Evolutionary conservation across 2,329 filamentous ascomycete genomes (phyloP).

Genomic region (Curvularia verruculosa): DNA sequence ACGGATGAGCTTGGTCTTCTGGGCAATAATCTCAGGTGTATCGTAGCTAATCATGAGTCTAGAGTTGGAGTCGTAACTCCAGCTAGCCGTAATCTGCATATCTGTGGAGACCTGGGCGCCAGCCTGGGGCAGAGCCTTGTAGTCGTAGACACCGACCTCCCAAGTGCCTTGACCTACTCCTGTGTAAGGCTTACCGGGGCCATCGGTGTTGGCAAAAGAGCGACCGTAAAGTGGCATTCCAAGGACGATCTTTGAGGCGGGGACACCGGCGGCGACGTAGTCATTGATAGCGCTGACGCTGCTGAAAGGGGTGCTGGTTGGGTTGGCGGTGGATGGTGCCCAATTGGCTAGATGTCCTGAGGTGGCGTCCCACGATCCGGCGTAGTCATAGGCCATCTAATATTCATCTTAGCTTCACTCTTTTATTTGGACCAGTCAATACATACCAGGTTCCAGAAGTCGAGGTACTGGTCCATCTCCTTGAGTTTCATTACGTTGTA

Average conservation of each 20-base stretch:
- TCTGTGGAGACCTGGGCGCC: slow-evolving; percentile 36
- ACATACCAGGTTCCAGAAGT: slow-evolving; percentile 60
- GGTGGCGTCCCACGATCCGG: slow-evolving; percentile 44
- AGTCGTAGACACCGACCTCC: slow-evolving; percentile 47
- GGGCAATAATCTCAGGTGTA: slow-evolving; percentile 39
- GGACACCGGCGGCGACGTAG: slow-evolving; percentile 42
- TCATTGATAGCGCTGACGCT: slow-evolving; percentile 40
- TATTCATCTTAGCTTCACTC: not conserved
- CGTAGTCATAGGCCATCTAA: slow-evolving; percentile 82
- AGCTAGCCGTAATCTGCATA: slow-evolving; percentile 33
- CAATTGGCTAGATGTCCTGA: slow-evolving; percentile 46
- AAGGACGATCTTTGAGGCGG: slow-evolving; percentile 44
- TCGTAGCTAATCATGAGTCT: slow-evolving; percentile 43
- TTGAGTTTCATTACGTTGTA: slow-evolving; percentile 53
- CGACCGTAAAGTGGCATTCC: slow-evolving; percentile 49
- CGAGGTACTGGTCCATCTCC: slow-evolving; percentile 56
- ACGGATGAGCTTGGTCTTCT: slow-evolving; percentile 38
- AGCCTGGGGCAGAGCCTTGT: slow-evolving; percentile 42
- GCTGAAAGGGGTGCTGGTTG: slow-evolving; percentile 43
- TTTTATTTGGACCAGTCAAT: not conserved
- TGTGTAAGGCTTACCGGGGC: slow-evolving; percentile 40
- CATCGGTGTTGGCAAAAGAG: slow-evolving; percentile 43
- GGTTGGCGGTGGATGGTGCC: slow-evolving; percentile 32
- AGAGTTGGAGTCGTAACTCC: slow-evolving; percentile 36
- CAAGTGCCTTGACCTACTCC: slow-evolving; percentile 43